Conservation (phyloP, 495 filamentous ascomycete species). For the Neurospora tetrasperma region DNA sequence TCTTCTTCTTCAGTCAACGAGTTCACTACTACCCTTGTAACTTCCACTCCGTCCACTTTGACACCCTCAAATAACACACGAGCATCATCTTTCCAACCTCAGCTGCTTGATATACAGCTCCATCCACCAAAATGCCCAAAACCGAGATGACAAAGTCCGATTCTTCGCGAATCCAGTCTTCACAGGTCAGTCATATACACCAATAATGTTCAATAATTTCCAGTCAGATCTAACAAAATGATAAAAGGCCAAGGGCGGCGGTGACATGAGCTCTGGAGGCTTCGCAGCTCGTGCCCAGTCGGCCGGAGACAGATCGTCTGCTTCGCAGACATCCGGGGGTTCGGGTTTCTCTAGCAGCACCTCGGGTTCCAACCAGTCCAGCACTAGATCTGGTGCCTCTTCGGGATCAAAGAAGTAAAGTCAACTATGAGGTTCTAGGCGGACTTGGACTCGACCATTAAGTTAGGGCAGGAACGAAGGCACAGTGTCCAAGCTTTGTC, state of each 20-base stretch:
- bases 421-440: too few relatives aligned
- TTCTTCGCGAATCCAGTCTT: not conserved
- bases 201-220: not conserved
- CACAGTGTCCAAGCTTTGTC: too few relatives aligned
- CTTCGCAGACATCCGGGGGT: not conserved
- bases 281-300: not conserved
- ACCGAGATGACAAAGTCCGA: not conserved
- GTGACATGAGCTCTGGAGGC: not conserved
- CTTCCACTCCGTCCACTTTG: not conserved
- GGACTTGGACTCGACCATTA: too few relatives aligned
- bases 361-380: not conserved
- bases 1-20: not conserved
- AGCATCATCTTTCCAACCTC: not conserved
- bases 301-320: not conserved
- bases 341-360: not conserved
- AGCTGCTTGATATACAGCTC: not conserved
- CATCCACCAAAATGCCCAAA: not conserved
- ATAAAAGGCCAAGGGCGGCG: constrained; percentile 4
- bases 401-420: too few relatives aligned
- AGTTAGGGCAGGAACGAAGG: too few relatives aligned
- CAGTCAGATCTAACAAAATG: not conserved
- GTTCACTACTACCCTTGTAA: not conserved
- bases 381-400: not conserved
- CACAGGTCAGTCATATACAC: not conserved
- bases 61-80: not conserved